Evolutionary conservation across 164 flowering plant genomes (phyloP).

Genomic region (Santalum album): DNA sequence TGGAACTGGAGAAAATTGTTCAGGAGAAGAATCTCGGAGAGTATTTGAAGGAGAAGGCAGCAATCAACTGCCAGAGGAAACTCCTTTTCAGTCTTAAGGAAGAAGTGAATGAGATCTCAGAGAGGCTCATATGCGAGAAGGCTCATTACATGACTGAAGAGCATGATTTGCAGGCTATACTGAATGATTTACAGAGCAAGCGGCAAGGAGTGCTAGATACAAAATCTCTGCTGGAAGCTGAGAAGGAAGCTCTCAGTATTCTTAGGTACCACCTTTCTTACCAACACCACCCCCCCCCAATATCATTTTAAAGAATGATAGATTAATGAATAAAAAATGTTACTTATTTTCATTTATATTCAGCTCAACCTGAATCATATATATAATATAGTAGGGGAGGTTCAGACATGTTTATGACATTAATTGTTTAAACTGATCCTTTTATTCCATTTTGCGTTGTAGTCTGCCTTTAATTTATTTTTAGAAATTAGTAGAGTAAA

Average conservation of each 20-base stretch:
- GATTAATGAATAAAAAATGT: no score
- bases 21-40: conserved; percentile 32
- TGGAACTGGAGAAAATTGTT: conserved; percentile 47
- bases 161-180: conserved; percentile 24
- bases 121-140: conserved; percentile 49
- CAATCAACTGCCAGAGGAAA: conserved; percentile 71
- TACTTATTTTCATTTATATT: no score
- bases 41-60: conserved; percentile 56
- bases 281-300: neutral
- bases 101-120: conserved; percentile 63
- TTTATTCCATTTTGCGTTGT: no score
- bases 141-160: conserved; percentile 35
- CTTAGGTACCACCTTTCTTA: conserved; percentile 43
- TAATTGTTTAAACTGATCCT: no score
- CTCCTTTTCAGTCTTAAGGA: conserved; percentile 46
- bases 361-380: no score
- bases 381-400: no score
- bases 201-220: conserved; percentile 50
- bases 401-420: no score
- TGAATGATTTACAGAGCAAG: conserved; percentile 36
- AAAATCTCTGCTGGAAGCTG: conserved; percentile 71
- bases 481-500: no score
- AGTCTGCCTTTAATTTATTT: no score
- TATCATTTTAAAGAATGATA: no score
- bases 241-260: conserved; percentile 71